Evolutionary conservation across 2,329 filamentous ascomycete genomes (phyloP), one percentile per base, ranked within the genome.

Genomic region (Sporothrix euskadiensis): DNA sequence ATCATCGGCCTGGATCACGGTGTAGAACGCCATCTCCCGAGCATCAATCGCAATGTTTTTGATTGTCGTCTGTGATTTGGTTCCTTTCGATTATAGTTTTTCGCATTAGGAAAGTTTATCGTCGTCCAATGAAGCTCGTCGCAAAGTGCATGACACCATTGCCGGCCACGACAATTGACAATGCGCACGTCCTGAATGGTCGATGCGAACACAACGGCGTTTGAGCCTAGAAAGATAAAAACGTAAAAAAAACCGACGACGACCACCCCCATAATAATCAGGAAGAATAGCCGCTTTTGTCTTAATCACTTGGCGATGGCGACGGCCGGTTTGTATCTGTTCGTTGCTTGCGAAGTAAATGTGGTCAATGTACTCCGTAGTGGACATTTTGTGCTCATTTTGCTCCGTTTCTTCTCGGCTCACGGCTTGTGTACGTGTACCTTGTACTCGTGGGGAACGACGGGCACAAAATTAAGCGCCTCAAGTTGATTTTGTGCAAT

Each of bases 161-260:
- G 32, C n/a, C 56, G 10, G 14, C 14, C 12, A 26, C 26, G 35
- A 35, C 32, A 8, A 71, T 74, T 74, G 69, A 44, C 70, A 74
- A 74, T 74, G 70, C 39, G 63, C 26, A 54, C 39, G 16, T 52
- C 63, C 52, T 74, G 73, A 72, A 69, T 74, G 73, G 73, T n/a
- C 54, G 30, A 71, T 35, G 56, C 14, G 12, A 19, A 9, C 9
- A 10, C 1, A 8, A 19, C 39, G 26, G 39, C 26, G 19, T 44
- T 8, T 19, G 52, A 19, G 49, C 61, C 10, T 39, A 71, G 22
- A 30, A 49, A 71, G 56, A 65, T 57, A 54, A 22, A 30, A 49
- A 66, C 44, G 44, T 49, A 14, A 12, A 44, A 65, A 57, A 69
- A 54, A 54, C 10, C 22, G 22, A 19, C 7, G 19, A 22, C 14